Base-by-base conservation (phyloP, 2,329 filamentous ascomycete species). In the Neopestalotiopsis rosae region DNA sequence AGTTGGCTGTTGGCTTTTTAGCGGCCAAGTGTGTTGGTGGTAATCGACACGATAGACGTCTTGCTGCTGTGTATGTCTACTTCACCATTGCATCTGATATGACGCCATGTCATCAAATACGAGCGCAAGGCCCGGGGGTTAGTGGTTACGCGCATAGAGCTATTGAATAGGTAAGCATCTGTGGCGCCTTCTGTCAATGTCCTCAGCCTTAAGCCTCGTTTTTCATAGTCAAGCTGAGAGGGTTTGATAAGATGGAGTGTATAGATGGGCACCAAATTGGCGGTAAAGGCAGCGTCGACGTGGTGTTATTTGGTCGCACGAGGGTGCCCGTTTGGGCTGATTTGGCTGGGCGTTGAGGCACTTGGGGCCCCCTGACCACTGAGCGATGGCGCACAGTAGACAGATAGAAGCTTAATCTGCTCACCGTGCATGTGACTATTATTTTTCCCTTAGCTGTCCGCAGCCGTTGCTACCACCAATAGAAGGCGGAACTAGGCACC, bases 401-500 rank as follows among this genome's bases (percentile, higher is more conserved):
- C 10, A 34, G 10, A 3, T 28, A 61, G 59, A 62, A 62, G 34
- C 59, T 62, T 62, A 62, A 52, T n/a, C 40, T 62, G 34, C 34
- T 30, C 32, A 40, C 28, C 59, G 34, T 62, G 59, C 59, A 62
- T 34, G 42, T 62, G 59, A 62, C 59, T 30, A 52, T 52, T 10
- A 52, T 62, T 42, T 62, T 34, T 42, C 40, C n/a, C 59, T 28
- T 32, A 62, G 59, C 59, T 62, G 59, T 34, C 5, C 32, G 32
- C n/a, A 40, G 32, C 59, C 59, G 59, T 62, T 34, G 28, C 13
- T 4, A 49, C 61, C 20, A 45, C 61, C 61, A 64, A 64, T 64
- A 52, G 61, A 28, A 20, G 38, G n/a, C 61, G 61, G 2, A 24
- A 17, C 12, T 5, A 32, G 10, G 40, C 61, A 20, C 61, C 38